Base-by-base conservation (phyloP, 2,329 filamentous ascomycete genomes). In the Trichoderma cornu-damae region DNA sequence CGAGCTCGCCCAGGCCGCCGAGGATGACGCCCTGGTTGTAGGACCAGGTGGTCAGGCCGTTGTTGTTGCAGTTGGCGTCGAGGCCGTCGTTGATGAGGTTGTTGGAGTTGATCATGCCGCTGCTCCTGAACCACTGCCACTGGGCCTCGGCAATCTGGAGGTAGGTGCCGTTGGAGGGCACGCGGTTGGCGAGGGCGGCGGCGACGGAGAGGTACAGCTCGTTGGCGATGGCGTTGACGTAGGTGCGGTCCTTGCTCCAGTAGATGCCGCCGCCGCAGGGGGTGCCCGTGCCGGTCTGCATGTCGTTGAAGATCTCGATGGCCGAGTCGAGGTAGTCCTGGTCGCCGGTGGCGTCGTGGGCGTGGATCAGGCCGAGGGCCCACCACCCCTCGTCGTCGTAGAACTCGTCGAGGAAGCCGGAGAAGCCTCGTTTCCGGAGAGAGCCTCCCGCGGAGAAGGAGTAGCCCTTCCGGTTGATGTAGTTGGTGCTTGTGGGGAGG, bases 331-430 rank as follows among this genome's bases (percentile, higher is more conserved):
- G 77, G 61, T 82, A 86, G n/a, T 74, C 72, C 2, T 61, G 34
- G 43, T 84, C 71, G 3, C 72, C 69, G 0, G 81, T 82, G 14
- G 81, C 70, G 63, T 86, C 83, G 63, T 76, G 83, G 4, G 79
- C 72, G 22, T 78, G 75, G 53, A 85, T 79, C 74, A 82, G 78
- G 16, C 74, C 82, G 58, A 85, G 73, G 8, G 77, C 81, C 83
- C 83, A 86, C 83, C 83, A 85, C n/a, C 80, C 77, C 65, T 82
- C 79, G 63, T 85, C 83, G 61, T 86, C 83, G 61, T 82, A 83
- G 59, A 70, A 83, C 6, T 77, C 74, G 59, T 82, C 80, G 56
- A 78, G 67, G 64, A 80, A 82, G 55, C 73, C 66, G 40, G 64
- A 61, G 51, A 68, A 71, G 18, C 70, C 70, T 43, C 67, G 67